These are phyloP conservation scores for Primulina huaijiensis DNA, from an alignment of 257 asterid genomes.

Conservation along the genomic window DNA sequence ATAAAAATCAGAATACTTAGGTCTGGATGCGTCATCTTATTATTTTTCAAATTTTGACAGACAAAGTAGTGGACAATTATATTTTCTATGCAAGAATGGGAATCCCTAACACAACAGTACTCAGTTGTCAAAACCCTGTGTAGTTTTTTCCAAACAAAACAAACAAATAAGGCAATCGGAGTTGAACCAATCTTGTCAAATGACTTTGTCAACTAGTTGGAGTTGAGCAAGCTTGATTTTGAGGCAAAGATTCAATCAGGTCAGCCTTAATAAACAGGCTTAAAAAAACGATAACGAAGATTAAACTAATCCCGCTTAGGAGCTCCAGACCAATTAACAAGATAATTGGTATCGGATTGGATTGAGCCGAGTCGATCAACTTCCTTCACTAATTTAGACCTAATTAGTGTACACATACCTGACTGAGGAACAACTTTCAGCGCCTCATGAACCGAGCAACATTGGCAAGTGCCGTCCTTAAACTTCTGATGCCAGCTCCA, in stretches of 20 bases:
- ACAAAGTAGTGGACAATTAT: neutral
- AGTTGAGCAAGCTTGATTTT: neutral
- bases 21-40: neutral
- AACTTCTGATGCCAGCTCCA: constrained; percentile 91
- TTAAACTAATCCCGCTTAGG: neutral
- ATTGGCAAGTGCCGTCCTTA: constrained; percentile 77
- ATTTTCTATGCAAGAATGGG: neutral
- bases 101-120: neutral
- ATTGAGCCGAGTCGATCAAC: neutral
- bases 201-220: neutral
- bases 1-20: no score
- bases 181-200: neutral
- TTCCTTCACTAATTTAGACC: constrained; percentile 17
- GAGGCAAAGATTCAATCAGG: neutral
- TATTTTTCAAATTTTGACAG: neutral
- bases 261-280: neutral
- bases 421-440: constrained; percentile 29
- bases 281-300: neutral
- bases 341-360: neutral
- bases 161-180: no score
- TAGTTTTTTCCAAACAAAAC: no score
- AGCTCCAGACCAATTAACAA: neutral
- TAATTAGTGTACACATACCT: constrained; percentile 21
- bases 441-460: constrained; percentile 64
- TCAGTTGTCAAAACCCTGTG: neutral